Conservation (phyloP, 225 moss, liverwort and hornwort genomes). For the Physcomitrellopsis africana region DNA sequence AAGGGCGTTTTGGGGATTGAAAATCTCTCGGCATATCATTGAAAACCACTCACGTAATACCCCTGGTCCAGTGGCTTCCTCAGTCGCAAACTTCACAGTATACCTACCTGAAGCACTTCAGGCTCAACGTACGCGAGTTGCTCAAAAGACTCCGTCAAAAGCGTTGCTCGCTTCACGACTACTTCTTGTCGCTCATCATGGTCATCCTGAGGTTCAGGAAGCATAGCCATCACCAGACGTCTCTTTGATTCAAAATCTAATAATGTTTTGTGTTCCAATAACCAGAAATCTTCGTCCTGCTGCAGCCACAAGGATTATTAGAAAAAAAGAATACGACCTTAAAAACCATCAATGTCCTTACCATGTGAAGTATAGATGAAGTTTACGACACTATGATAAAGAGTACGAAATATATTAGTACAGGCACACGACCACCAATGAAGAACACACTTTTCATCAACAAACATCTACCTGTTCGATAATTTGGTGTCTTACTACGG, state of each 20-base stretch:
- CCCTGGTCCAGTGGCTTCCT: constrained; percentile 98
- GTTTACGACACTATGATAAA: too few relatives aligned
- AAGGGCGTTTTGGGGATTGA: constrained; percentile 95
- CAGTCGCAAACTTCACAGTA: constrained; percentile 94
- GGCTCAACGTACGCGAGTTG: constrained; percentile 85
- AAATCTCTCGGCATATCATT: constrained; percentile 97
- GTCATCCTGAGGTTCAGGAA: constrained; percentile 98
- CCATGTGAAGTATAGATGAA: not conserved
- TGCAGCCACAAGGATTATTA: constrained; percentile 33
- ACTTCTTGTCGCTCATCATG: constrained; percentile 97
- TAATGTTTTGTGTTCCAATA: constrained; percentile 77
- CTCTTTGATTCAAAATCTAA: constrained; percentile 92
- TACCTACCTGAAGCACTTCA: constrained; percentile 88
- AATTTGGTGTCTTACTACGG: too few relatives aligned
- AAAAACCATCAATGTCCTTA: constrained; percentile 8
- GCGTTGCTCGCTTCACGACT: constrained; percentile 83
- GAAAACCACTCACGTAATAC: constrained; percentile 99
- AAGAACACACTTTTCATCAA: not conserved
- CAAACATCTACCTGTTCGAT: too few relatives aligned
- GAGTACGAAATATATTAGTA: too few relatives aligned
- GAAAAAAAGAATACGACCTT: constrained; percentile 18
- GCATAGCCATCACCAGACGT: constrained; percentile 94
- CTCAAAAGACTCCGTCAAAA: constrained; percentile 92
- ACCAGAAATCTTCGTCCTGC: constrained; percentile 95
- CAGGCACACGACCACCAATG: not conserved